Conservation (phyloP, 1,284 basidiomycete genomes). For the Naganishia sp. region DNA sequence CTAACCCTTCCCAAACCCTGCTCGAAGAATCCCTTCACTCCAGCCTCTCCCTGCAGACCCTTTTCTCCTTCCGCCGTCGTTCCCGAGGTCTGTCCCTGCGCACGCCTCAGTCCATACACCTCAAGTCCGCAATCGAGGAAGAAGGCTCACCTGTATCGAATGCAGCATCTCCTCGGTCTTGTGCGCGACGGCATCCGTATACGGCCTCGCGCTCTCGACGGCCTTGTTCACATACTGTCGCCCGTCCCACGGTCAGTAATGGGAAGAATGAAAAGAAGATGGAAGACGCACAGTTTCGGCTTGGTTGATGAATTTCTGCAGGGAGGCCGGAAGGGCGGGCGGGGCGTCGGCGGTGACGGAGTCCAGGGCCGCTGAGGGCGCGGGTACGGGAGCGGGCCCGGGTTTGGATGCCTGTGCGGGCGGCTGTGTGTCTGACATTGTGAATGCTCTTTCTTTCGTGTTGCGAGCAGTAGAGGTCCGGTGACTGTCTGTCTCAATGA, state of each 20-base stretch:
- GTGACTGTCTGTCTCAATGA: too few relatives aligned
- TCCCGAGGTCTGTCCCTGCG: background rate
- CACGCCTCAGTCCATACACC: background rate
- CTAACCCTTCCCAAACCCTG: slow-evolving; percentile 41
- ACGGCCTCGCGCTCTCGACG: slow-evolving; percentile 42
- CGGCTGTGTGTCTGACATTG: slow-evolving; percentile 23
- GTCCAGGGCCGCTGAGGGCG: slow-evolving; percentile 41
- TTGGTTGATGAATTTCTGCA: slow-evolving; percentile 43
- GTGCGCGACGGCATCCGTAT: slow-evolving; percentile 46
- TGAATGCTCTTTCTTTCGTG: background rate
- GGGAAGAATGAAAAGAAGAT: background rate
- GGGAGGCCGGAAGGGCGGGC: slow-evolving; percentile 40
- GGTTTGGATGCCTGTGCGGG: too few relatives aligned
- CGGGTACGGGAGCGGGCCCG: slow-evolving; percentile 18
- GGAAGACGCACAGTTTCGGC: slow-evolving; percentile 44
- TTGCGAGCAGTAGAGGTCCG: background rate
- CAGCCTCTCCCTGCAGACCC: background rate
- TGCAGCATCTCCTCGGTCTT: slow-evolving; percentile 47
- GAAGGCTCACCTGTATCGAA: slow-evolving; percentile 41
- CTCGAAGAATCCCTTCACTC: slow-evolving; percentile 41
- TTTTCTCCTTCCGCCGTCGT: background rate
- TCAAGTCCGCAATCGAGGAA: too few relatives aligned
- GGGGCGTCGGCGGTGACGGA: slow-evolving; percentile 37
- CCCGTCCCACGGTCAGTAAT: too few relatives aligned
- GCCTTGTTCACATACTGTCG: slow-evolving; percentile 41